Conservation (phyloP, 345 rosid species). For the Xanthoceras sorbifolium region DNA sequence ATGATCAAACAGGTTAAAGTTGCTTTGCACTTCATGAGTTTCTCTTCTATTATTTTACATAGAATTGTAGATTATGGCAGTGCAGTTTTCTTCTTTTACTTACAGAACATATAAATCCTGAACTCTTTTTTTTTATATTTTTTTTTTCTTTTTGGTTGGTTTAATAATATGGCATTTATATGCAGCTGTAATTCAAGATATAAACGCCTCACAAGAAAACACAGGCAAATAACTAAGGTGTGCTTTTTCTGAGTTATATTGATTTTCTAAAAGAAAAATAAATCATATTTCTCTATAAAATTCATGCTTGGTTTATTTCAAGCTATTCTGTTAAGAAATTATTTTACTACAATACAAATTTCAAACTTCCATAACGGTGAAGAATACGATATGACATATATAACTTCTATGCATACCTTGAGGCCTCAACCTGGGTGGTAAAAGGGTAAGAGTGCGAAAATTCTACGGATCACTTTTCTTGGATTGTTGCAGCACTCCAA, state of each 20-base stretch:
- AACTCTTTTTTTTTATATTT: not conserved
- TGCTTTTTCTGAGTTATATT: not conserved
- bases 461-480: slow-evolving; percentile 12
- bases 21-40: not conserved
- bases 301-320: not conserved
- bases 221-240: not conserved
- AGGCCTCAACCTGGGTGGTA: not conserved
- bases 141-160: no score
- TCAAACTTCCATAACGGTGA: not conserved
- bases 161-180: no score
- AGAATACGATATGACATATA: not conserved
- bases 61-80: not conserved
- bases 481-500: slow-evolving; percentile 36
- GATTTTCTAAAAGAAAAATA: not conserved
- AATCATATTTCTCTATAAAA: no score
- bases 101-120: not conserved
- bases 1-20: not conserved
- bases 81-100: not conserved
- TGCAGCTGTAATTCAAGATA: not conserved
- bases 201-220: not conserved
- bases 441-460: not conserved
- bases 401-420: slow-evolving; percentile 1
- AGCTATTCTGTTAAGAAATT: not conserved
- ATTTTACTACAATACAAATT: not conserved
- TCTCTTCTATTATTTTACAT: not conserved